Evolutionary conservation across 140 eudicot genomes (phyloP), one percentile per base, ranked within the genome.

Genomic region (Ambrosia hybrid): DNA sequence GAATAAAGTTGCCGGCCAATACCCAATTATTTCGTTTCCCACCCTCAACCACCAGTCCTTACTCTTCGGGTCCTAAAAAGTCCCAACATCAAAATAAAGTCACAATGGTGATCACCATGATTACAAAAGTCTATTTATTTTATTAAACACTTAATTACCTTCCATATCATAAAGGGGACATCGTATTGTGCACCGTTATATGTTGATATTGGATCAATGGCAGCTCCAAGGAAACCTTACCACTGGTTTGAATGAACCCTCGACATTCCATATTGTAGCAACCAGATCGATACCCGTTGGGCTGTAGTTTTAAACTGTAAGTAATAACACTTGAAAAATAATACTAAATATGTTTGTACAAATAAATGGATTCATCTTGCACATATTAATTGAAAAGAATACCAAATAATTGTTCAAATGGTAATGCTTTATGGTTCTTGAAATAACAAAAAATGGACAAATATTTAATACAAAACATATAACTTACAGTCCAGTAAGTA

Each of bases 1-100:
- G 74, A 87, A 84, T n/a, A 87, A 58, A 51, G 39, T 46, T 12
- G 81, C 11, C 7, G 92, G 92, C 92, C 92, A 87, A 4, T 84
- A 87, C 36, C 88, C 88, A 3, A 79, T 71, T 12, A 76, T 11
- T 34, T 76, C 74, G 12, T 36, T 41, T 48, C 88, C 85, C 68
- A 80, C 73, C 49, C 5, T 57, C 2, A 83, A 83, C 82, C 85
- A 83, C 88, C 88, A 83, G 55, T 83, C 56, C 26, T 63, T 77
- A 1, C 69, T 77, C 59, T 61, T 62, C 39, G 85, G 85, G 60
- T 83, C 88, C 88, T 83, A 12, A 17, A 75, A 65, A 21, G 30
- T 21, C 30, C 30, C 30, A 21, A 21, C 30, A 21, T 21, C 30
- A 21, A 68, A 4, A 41, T 41, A 43, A 43, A 43, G 48, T 43